Evolutionary conservation across 225 moss, liverwort and hornwort genomes (phyloP).

Genomic region (Marchantia paleacea): DNA sequence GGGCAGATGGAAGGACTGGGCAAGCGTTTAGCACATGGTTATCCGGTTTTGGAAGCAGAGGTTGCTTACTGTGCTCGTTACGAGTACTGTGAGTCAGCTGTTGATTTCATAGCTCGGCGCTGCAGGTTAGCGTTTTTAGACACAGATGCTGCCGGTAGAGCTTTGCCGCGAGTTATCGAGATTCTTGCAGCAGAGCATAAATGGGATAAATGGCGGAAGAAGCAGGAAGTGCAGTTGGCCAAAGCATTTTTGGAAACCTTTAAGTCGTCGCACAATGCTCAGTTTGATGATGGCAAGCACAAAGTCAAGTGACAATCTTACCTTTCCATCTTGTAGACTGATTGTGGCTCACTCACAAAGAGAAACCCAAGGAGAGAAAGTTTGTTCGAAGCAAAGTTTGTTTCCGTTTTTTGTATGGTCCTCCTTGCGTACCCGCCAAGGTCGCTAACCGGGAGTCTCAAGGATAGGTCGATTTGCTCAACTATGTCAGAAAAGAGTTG

Average conservation of each 20-base stretch:
- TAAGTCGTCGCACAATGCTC: conserved; percentile 73
- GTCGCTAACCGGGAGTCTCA: neutral
- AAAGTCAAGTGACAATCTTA: conserved; percentile 28
- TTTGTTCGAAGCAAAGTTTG: neutral
- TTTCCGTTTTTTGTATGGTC: neutral
- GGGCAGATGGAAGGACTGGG: conserved; percentile 76
- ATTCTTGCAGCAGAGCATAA: conserved; percentile 85
- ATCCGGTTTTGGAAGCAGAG: conserved; percentile 93
- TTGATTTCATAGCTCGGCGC: conserved; percentile 90
- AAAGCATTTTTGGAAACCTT: conserved; percentile 86
- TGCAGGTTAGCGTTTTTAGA: conserved; percentile 88
- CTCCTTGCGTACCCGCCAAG: neutral
- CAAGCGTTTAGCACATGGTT: conserved; percentile 93
- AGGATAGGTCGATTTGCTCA: neutral
- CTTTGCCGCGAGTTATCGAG: conserved; percentile 88
- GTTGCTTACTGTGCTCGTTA: conserved; percentile 97
- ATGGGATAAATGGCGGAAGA: conserved; percentile 80
- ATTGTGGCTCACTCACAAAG: neutral
- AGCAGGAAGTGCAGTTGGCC: conserved; percentile 62
- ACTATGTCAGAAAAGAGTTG: conserved; percentile 12
- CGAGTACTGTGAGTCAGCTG: conserved; percentile 95
- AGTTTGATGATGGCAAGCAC: conserved; percentile 95
- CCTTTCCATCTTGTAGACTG: conserved; percentile 2
- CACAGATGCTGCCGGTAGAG: conserved; percentile 71
- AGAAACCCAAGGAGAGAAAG: neutral